Base-by-base conservation (phyloP, 176 grass and related monocot species). In the Carex littledalei region DNA sequence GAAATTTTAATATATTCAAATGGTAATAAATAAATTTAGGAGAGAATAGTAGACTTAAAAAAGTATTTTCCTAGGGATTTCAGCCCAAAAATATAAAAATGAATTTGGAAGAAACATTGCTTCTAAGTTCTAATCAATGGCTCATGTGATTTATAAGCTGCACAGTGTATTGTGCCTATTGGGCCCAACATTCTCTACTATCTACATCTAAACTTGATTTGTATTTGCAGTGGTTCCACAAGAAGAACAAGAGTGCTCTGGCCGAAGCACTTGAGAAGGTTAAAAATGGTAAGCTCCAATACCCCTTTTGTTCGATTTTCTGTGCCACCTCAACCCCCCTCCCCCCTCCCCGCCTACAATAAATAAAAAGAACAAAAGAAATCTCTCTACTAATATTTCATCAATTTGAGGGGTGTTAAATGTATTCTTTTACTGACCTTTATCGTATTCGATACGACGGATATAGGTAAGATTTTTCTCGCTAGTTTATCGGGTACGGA, bases 221-320 rank as follows among this genome's bases (percentile, higher is more conserved):
- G 12, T 31, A 56, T 63, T 52, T 67, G 54, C 94, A 97, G 95
- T 97, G 90, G 92, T 94, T 97, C 81, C 84, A 89, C 0, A 86
- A 85, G 78, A 81, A 84, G 47, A 84, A 94, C 14, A 97, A 94
- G 92, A 93, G 89, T 59, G 91, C 95, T 63, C 35, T 97, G 90
- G 47, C 6, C 9, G 95, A 97, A 87, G 95, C 95, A 80, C 87
- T 94, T 34, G 95, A 93, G 79, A 94, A 97, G 84, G 90, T 97
- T 20, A 94, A 97, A 90, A 89, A 91, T 32, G 91, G 94, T 93
- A 24, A 37, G 60, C 16, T 78, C 3, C 18, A 15, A 2, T 29
- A 17, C 6, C 6, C 12, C 6, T 47, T 64, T 65, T 59, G 10
- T 47, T 67, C 66, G 17, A 57, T 41, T 59, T 57, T 70, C 3